Evolutionary conservation across 1,139 yeast genomes (phyloP).

Genomic region (Magnusiomyces tetraspermus): DNA sequence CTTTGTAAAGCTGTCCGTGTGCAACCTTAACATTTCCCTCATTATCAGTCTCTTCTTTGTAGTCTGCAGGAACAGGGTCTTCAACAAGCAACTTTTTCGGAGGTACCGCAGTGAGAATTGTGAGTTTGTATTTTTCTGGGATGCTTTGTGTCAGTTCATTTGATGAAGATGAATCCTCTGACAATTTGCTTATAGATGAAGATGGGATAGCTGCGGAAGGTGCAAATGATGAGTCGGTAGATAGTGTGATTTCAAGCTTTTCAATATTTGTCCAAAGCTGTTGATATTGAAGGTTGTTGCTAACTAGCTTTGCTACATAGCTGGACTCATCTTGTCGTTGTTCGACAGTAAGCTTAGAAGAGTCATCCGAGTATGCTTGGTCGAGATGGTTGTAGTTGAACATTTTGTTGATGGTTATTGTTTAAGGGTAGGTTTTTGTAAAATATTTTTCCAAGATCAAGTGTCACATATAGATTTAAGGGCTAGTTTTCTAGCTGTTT

Average conservation of each 20-base stretch:
- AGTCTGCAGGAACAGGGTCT: slow-evolving; percentile 17
- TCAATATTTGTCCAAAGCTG: slow-evolving; percentile 44
- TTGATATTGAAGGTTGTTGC: slow-evolving; percentile 42
- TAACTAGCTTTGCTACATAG: slow-evolving; percentile 12
- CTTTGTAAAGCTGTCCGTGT: slow-evolving; percentile 5
- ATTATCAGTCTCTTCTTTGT: slow-evolving; percentile 21
- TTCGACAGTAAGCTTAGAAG: background rate
- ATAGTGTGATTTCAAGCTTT: slow-evolving; percentile 16
- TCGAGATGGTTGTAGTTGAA: background rate
- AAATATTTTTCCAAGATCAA: background rate
- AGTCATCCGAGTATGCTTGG: background rate
- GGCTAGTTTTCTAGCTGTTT: too few species aligned
- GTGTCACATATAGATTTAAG: too few species aligned
- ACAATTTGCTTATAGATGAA: background rate
- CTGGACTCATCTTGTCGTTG: background rate
- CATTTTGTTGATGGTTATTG: background rate
- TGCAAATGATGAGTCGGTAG: background rate
- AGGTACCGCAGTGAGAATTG: slow-evolving; percentile 25
- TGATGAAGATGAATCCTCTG: slow-evolving; percentile 1
- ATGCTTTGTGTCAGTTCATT: background rate
- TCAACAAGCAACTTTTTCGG: slow-evolving; percentile 30
- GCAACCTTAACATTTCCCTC: slow-evolving; percentile 27
- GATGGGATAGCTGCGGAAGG: background rate
- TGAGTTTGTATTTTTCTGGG: slow-evolving; percentile 13
- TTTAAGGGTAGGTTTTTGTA: background rate